Evolutionary conservation across 371 early-diverging fungal genomes (phyloP), one percentile per base, ranked within the genome.

Genomic region (Mucor irregularis): DNA sequence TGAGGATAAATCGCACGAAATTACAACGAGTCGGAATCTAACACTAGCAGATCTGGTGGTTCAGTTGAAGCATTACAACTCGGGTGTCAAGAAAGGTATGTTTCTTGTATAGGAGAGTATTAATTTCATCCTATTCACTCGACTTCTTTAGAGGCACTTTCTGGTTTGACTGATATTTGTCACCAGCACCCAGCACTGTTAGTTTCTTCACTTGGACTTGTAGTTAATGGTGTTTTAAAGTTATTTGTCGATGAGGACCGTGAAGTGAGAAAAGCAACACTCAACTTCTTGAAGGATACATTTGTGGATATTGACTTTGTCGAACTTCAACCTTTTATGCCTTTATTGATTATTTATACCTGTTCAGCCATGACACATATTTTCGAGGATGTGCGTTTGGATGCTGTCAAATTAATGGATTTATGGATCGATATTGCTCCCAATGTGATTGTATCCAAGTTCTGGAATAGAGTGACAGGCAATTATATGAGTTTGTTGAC

Each of bases 321-420:
- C 21, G 88, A 90, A 21, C 46, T 93, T n/a, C 76, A 78, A 30
- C 92, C 94, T 5, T 94, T 96, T 66, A 63, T 88, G 55, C 78
- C 92, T 0, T 62, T 92, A 17, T 71, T 92, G 31, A 73, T 91
- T 45, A 87, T 91, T 9, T 93, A 89, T 58, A 85, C 88, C 1
- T 88, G 88, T 61, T 90, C 94, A 10, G 95, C 89, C 44, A 90
- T 94, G 89, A 92, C 94, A 5, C 95, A 94, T 66, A 93, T 96
- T 19, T 80, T 84, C 50, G 92, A 94, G 47, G 92, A 90, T 67
- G 83, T 96, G 31, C 76, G 94, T 8, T 65, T 82, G 8, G 94
- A 92, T 66, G 91, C 92, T 2, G 76, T 93, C 19, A 78, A 84
- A 62, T 79, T 92, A 49, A 74, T 93, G 75, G 84, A 90, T 61